Conservation (phyloP, 1,284 basidiomycete species). For the Irpex rosettiformis region DNA sequence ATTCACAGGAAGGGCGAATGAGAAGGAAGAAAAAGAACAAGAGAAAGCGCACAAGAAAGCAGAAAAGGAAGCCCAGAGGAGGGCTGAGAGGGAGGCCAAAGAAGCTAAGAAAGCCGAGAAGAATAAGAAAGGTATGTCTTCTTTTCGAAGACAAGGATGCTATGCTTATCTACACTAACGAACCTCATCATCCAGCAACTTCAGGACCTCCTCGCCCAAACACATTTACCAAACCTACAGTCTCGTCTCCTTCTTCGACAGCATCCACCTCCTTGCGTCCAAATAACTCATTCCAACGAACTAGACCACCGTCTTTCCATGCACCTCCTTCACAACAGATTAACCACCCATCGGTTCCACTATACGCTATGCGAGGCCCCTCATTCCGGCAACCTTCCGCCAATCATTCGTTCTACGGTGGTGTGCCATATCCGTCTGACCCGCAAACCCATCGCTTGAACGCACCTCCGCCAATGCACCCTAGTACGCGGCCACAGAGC, state of each 20-base stretch:
- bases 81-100: conserved; percentile 22
- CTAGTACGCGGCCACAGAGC: conserved; percentile 2
- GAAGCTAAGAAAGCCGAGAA: conserved; percentile 25
- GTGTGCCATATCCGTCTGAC: neutral
- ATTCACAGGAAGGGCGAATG: too few relatives aligned
- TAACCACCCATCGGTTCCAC: neutral
- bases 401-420: neutral
- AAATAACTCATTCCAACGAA: neutral
- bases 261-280: neutral
- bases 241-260: neutral
- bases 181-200: neutral
- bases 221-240: neutral
- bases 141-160: too few relatives aligned
- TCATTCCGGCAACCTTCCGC: neutral
- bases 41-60: conserved; percentile 8
- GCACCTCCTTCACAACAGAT: neutral
- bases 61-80: conserved; percentile 16
- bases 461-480: neutral
- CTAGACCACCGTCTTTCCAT: neutral
- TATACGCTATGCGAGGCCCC: neutral
- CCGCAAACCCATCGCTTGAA: neutral
- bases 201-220: neutral
- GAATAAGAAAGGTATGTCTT: conserved; percentile 20
- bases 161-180: neutral
- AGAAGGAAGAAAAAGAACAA: conserved; percentile 6